phyloP scores from a whole-genome alignment of 1,284 basidiomycete genomes.

The Vanrija sp. region DNA sequence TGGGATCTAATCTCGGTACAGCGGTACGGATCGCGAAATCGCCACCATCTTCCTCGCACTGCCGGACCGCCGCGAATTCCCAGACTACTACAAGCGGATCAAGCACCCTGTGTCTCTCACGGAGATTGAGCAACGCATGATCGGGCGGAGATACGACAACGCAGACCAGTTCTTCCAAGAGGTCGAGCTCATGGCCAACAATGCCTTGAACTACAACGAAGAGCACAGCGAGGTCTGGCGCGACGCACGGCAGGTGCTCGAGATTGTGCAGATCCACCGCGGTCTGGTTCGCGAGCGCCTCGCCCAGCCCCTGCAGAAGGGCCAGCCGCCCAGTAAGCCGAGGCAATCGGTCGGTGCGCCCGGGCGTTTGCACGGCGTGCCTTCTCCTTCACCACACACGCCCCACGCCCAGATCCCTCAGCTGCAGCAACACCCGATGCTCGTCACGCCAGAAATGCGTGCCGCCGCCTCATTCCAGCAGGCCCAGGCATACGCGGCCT shows the following conservation, averaged over 20 bases:
- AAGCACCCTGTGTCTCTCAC: slow-evolving; percentile 78
- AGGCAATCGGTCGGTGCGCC: background rate
- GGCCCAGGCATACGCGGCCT: background rate
- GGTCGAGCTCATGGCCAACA: slow-evolving; percentile 80
- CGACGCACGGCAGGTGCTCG: slow-evolving; percentile 64
- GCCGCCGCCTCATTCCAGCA: background rate
- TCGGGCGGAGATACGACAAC: slow-evolving; percentile 60
- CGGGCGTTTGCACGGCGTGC: no score
- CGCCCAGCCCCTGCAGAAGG: slow-evolving; percentile 2
- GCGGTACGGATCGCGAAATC: slow-evolving; percentile 60
- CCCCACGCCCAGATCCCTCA: slow-evolving; percentile 3
- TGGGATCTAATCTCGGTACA: slow-evolving; percentile 3
- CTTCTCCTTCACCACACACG: background rate
- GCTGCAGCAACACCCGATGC: background rate
- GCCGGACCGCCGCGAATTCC: slow-evolving; percentile 71
- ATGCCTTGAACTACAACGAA: slow-evolving; percentile 85
- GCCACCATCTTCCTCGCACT: slow-evolving; percentile 69
- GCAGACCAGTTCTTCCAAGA: slow-evolving; percentile 71
- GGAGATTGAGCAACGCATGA: slow-evolving; percentile 74
- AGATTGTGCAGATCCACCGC: slow-evolving; percentile 10
- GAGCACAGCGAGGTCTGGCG: slow-evolving; percentile 78
- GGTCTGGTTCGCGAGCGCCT: slow-evolving; percentile 14
- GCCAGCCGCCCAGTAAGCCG: background rate
- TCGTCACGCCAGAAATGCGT: slow-evolving; percentile 4
- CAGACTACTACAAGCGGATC: slow-evolving; percentile 90